A percentile compares a stretch with the other conserved stretches of the same genome.
Conservation (phyloP, 2,329 filamentous ascomycete species). For the Cladosporium halotolerans region DNA sequence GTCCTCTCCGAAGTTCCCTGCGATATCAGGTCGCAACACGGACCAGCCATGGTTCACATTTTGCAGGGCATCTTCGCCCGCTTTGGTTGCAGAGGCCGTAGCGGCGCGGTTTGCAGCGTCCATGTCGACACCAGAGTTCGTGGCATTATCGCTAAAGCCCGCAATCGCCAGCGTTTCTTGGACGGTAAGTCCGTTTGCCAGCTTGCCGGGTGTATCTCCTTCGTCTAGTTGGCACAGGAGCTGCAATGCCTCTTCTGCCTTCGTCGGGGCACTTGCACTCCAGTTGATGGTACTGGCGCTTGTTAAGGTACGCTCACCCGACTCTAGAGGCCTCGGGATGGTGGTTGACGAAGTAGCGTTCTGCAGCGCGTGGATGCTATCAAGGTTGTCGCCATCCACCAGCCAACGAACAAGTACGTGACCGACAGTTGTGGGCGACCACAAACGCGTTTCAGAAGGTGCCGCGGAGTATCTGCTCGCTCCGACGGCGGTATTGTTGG, state of each 20-base stretch:
- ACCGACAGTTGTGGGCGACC: conserved; percentile 14
- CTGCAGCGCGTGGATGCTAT: conserved; percentile 12
- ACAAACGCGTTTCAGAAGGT: conserved; percentile 3
- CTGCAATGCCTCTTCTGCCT: conserved; percentile 12
- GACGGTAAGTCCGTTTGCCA: background rate
- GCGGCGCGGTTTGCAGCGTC: conserved; percentile 2
- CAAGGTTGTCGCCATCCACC: conserved; percentile 13
- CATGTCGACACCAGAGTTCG: conserved; percentile 1
- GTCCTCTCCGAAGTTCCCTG: conserved; percentile 13
- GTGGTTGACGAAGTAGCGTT: background rate
- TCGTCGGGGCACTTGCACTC: background rate
- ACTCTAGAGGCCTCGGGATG: background rate
- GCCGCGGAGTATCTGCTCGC: background rate
- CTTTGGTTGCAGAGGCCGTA: background rate
- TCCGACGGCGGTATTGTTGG: background rate
- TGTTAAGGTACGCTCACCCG: too few relatives aligned
- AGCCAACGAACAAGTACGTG: conserved; percentile 16
- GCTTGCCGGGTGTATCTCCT: background rate
- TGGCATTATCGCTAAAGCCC: conserved; percentile 5
- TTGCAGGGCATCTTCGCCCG: background rate
- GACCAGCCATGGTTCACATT: conserved; percentile 16
- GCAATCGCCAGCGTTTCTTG: conserved; percentile 3
- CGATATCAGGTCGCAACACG: background rate
- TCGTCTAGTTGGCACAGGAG: conserved; percentile 2
- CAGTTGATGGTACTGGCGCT: background rate